Conservation (phyloP, 1,284 basidiomycete species). For the Rhodotorula sp. region DNA sequence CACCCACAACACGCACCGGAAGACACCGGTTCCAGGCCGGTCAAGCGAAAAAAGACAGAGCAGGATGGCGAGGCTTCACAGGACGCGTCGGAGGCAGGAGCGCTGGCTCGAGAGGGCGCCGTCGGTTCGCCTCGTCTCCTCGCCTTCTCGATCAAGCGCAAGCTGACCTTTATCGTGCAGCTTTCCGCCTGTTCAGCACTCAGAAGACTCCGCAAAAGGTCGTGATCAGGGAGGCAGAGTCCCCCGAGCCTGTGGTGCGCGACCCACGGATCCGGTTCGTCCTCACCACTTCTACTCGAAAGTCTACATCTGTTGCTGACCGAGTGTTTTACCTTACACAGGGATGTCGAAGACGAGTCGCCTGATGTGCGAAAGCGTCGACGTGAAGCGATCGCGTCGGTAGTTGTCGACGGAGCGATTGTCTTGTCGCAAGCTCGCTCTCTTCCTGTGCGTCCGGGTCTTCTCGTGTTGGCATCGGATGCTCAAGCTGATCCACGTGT, state of each 20-base stretch:
- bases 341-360: slow-evolving; percentile 23
- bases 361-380: not conserved
- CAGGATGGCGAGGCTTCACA: not conserved
- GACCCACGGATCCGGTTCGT: slow-evolving; percentile 31
- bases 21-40: not conserved
- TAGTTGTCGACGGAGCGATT: slow-evolving; percentile 3
- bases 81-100: not conserved
- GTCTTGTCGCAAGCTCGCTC: not conserved
- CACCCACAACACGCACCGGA: not conserved
- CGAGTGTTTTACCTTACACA: not conserved
- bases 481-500: too few relatives aligned
- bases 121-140: not conserved
- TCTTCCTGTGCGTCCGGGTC: slow-evolving; percentile 10
- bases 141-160: not conserved
- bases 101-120: not conserved
- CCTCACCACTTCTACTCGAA: too few relatives aligned
- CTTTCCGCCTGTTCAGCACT: slow-evolving; percentile 34
- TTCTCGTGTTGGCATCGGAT: not conserved
- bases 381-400: not conserved
- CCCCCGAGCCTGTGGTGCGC: slow-evolving; percentile 6
- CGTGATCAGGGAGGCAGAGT: slow-evolving; percentile 18
- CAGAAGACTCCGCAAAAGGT: slow-evolving; percentile 21
- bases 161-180: not conserved
- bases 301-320: not conserved
- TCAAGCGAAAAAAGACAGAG: slow-evolving; percentile 14